Base-by-base conservation (phyloP, 129 eudicot species). In the Saussurea involucrata region DNA sequence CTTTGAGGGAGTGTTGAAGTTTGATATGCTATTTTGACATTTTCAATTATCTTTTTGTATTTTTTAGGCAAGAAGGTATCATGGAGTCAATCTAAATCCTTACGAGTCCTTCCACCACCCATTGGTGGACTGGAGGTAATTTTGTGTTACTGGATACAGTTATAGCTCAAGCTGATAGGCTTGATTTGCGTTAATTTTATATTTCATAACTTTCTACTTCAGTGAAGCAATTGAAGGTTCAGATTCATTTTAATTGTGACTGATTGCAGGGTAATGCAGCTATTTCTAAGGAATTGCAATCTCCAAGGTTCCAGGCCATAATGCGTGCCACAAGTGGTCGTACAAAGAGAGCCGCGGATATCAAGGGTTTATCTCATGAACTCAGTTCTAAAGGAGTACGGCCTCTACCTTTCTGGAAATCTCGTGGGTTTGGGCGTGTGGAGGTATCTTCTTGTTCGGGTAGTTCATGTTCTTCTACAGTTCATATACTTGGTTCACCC, bases 231-330 rank as follows among this genome's bases (percentile, higher is more conserved):
- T 85, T 27, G 53, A 74, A 46, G 29, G 72, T 72, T 86, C 49
- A 20, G 71, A 63, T 66, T 64, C 69, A 46, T 72, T 69, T 67
- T 65, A 28, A 28, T 81, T 84, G 66, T 81, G 81, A 32, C 81
- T 70, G 75, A 76, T 77, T 81, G 73, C 77, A 95, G 97, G 92
- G 88, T 72, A 79, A 85, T 85, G 87, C 87, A 55, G 74, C 97
- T 72, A 78, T 88, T 74, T 81, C 88, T 86, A 95, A 92, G 88
- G 99, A 92, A 85, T 85, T 90, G 78, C 94, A 92, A 81, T 95
- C 99, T 72, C 99, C 99, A 61, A 87, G 99, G 34, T 92, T 95
- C 68, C 99, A 92, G 85, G 99, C 99, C 66, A 88, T 95, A 78
- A 73, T 95, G 66, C 95, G 97, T 64, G 84, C 88, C 60, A 95